Evolutionary conservation across 345 rosid genomes (phyloP), one percentile per base, ranked within the genome.

Genomic region (Xanthoceras sorbifolium): DNA sequence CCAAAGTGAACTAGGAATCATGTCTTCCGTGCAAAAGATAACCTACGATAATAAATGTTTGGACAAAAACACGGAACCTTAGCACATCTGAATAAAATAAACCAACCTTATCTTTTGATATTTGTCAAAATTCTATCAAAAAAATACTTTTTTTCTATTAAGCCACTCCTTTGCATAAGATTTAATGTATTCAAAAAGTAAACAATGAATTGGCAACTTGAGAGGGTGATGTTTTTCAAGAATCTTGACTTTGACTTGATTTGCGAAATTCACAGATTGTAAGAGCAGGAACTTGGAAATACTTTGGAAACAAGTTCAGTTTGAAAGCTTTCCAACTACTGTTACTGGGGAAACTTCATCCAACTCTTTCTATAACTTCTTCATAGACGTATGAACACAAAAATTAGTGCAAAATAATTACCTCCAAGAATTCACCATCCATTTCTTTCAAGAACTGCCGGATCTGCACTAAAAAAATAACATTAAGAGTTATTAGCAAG

Each of bases 381-480:
- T 23, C 50, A 18, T 10, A 40, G 34, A 65, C 14, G 32, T 44
- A 67, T 46, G 26, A 44, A 64, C 22, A 15, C 26, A 72, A 25
- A 59, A 64, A 55, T 11, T 22, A 17, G 59, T 29, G 23, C 18
- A 12, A 29, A 23, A 31, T 8, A 29, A 70, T n/a, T 86, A 93
- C 98, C 97, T 90, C 85, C 84, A 94, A 69, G 78, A 94, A 94
- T 85, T 93, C 95, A 11, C 98, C 98, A 38, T 88, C 95, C 62
- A 94, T 73, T 66, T 88, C 95, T 84, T 84, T 88, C 64, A 94
- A 80, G 67, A 93, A 75, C 82, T 87, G 90, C 61, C 77, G 83
- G 66, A 93, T 85, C 98, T 94, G 90, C 76, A 34, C 2, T 25
- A 70, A 64, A 46, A 8, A 15, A 74, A 82, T n/a, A 57, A 3